Evolutionary conservation across 352 stramenopile species (phyloP), one percentile per base, ranked within the genome.

Genomic region (Globisporangium polare): DNA sequence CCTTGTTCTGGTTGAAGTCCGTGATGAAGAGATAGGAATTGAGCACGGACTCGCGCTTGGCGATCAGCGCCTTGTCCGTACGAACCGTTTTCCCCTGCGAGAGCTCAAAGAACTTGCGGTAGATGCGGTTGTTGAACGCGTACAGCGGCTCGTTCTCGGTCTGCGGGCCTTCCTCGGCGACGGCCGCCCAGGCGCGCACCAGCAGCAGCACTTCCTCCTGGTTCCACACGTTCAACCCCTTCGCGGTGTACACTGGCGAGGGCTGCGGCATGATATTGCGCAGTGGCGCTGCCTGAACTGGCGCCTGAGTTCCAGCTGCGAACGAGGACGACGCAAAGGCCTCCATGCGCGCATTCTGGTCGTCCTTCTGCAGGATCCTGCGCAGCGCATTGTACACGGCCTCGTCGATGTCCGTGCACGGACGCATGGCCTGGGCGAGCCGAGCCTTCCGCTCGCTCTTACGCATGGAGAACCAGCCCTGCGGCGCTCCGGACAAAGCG

Each of bases 1-100:
- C 35, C 29, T 53, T 52, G 35, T 51, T 20, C 18, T 58, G 33
- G 26, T 64, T 58, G 27, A 58, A 64, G 37, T 64, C 58, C 33
- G 33, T 53, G 58, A 64, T 64, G 33, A 64, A 64, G 47, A 45
- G 41, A 37, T 64, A 64, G 47, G 58, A 64, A 26, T 64, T 41
- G 12, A 64, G n/a, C 1, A 64, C 22, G 12, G 58, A 64, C 18
- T 64, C 58, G 24, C 58, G 58, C 58, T 64, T 64, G 12, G 58
- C 58, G 27, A 58, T 51, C 49, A 64, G 15, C 4, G 58, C 58
- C 50, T 64, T 64, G 24, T 58, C 58, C 18, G 58, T 58, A 20
- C 58, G 58, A 18, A 46, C 41, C 35, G 58, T 64, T 2, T 33
- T 49, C 1, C 58, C 58, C 0, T 37, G 31, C 4, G 47, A 53